phyloP scores from a whole-genome alignment of 1,139 yeast genomes.

The Geotrichum cucujoidarum region DNA sequence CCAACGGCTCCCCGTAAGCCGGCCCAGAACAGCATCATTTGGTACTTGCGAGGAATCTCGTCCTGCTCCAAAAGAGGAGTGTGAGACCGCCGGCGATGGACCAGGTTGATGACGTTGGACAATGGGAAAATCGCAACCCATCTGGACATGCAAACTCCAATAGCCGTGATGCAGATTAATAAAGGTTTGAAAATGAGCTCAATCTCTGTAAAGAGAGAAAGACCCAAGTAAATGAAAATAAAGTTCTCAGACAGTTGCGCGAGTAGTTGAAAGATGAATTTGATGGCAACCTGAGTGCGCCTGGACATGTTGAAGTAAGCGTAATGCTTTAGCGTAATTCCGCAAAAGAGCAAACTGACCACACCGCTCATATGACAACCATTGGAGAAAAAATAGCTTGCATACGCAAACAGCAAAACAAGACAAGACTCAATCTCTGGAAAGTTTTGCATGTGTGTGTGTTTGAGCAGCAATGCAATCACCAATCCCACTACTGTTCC shows the following conservation, averaged over 20 bases:
- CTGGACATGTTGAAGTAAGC: constrained; percentile 97
- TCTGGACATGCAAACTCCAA: constrained; percentile 88
- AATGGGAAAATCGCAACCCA: constrained; percentile 97
- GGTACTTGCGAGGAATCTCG: constrained; percentile 90
- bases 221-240: constrained; percentile 88
- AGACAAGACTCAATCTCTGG: constrained; percentile 95
- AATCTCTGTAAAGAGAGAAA: constrained; percentile 91
- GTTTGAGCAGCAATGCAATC: constrained; percentile 84
- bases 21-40: constrained; percentile 99
- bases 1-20: constrained; percentile 98
- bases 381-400: constrained; percentile 91
- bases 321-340: constrained; percentile 91
- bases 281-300: constrained; percentile 92
- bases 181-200: constrained; percentile 91
- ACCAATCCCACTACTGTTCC: constrained; percentile 83
- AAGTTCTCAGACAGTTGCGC: constrained; percentile 96
- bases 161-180: constrained; percentile 79
- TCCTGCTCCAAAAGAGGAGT: constrained; percentile 52
- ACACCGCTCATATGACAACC: constrained; percentile 99
- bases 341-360: constrained; percentile 89
- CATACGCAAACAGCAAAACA: constrained; percentile 85
- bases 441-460: constrained; percentile 84
- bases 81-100: constrained; percentile 52
- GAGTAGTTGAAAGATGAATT: constrained; percentile 83
- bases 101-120: constrained; percentile 75